A percentile compares a stretch with the other conserved stretches of the same genome.
Evolutionary conservation across 179 eudicot genomes (phyloP).

Genomic region (Silene coronaria): DNA sequence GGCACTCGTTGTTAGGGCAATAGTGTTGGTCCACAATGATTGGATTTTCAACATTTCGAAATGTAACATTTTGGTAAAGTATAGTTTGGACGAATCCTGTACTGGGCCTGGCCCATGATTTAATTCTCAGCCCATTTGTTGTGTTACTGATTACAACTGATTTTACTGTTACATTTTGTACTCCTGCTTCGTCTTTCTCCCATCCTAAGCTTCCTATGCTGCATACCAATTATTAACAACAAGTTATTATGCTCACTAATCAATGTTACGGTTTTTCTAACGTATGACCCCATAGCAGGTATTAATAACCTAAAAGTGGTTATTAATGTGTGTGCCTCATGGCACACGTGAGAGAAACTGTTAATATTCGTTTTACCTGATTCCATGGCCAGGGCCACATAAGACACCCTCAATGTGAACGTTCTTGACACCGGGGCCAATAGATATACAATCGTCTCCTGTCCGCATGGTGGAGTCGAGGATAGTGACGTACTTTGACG

Average conservation of each 20-base stretch:
- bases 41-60: constrained; percentile 23
- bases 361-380: constrained; percentile 28
- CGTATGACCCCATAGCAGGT: no score
- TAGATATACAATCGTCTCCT: constrained; percentile 32
- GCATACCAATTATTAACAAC: neutral
- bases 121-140: constrained; percentile 29
- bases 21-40: constrained; percentile 27
- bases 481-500: constrained; percentile 24
- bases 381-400: constrained; percentile 37
- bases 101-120: constrained; percentile 32
- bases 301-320: no score
- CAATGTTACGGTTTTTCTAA: no score
- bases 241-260: no score
- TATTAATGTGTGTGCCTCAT: no score
- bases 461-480: constrained; percentile 25
- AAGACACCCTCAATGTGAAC: constrained; percentile 18
- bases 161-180: constrained; percentile 27
- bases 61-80: constrained; percentile 18
- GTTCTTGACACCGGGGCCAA: constrained; percentile 26
- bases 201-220: constrained; percentile 31
- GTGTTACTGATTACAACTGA: constrained; percentile 21
- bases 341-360: no score
- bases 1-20: constrained; percentile 24
- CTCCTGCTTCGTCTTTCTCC: constrained; percentile 25
- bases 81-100: constrained; percentile 26